A percentile compares a stretch with the other conserved stretches of the same genome.
Conservation (phyloP, 768 basidiomycete genomes). For the Cyclocybe cylindracea region DNA sequence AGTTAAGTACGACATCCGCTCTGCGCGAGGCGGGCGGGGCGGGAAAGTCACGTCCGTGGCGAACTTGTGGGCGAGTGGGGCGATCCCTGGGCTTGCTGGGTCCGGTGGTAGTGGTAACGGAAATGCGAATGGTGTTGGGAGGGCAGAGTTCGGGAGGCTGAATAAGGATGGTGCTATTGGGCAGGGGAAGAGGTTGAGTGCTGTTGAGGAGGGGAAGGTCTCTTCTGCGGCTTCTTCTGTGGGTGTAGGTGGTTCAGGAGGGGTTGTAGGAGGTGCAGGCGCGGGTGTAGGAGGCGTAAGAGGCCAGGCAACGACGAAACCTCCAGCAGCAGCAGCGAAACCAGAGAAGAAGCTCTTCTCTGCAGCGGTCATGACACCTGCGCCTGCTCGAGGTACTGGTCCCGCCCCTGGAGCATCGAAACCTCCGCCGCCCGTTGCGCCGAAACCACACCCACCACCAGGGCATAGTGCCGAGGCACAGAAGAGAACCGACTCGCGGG, state of each 20-base stretch:
- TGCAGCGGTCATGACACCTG: conserved; percentile 2
- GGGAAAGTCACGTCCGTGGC: conserved; percentile 75
- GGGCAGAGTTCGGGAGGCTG: conserved; percentile 1
- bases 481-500: no score
- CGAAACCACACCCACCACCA: no score
- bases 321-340: conserved; percentile 1
- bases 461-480: no score
- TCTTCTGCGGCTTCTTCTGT: conserved; percentile 9
- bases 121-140: not conserved
- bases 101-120: no score
- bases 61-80: conserved; percentile 71
- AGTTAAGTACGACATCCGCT: conserved; percentile 71
- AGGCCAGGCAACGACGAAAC: not conserved
- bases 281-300: no score
- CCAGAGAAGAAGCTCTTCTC: conserved; percentile 14
- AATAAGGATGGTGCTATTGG: conserved; percentile 8
- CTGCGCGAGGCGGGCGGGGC: conserved; percentile 76
- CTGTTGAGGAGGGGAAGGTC: conserved; percentile 1
- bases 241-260: not conserved
- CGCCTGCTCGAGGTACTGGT: not conserved
- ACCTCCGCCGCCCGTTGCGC: no score
- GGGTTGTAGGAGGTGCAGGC: no score
- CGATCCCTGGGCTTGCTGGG: conserved; percentile 10
- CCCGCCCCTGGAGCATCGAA: not conserved
- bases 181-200: conserved; percentile 4